Evolutionary conservation across 768 basidiomycete genomes (phyloP).

Genomic region (Boletus tomentosulus): DNA sequence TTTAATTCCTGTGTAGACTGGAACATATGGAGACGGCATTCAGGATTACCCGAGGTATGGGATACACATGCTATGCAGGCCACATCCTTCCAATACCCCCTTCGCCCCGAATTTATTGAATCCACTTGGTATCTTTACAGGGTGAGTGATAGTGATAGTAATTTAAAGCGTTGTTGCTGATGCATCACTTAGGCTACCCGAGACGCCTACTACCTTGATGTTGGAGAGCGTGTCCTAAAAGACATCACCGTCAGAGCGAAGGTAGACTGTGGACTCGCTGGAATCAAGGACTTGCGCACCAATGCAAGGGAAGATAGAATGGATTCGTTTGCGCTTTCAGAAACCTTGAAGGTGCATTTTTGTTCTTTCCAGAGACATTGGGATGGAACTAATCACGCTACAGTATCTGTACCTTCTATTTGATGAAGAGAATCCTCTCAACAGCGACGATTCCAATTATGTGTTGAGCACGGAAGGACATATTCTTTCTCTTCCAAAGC

Average conservation of each 20-base stretch:
- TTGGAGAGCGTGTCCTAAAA: constrained; percentile 78
- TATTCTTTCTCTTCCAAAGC: constrained; percentile 59
- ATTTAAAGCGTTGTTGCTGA: constrained; percentile 1
- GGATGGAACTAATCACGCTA: background rate
- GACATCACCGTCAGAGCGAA: constrained; percentile 74
- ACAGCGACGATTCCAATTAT: constrained; percentile 76
- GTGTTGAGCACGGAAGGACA: constrained; percentile 98
- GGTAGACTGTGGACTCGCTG: constrained; percentile 82
- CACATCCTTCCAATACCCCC: constrained; percentile 73
- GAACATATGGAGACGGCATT: constrained; percentile 86
- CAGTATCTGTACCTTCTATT: constrained; percentile 94
- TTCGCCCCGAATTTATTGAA: constrained; percentile 91
- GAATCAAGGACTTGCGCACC: constrained; percentile 73
- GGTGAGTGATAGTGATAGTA: constrained; percentile 38
- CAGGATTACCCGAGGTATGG: constrained; percentile 90
- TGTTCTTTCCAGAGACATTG: background rate
- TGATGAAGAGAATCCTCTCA: constrained; percentile 75
- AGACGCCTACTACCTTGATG: constrained; percentile 88
- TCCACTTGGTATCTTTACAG: constrained; percentile 95
- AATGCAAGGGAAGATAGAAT: constrained; percentile 87
- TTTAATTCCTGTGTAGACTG: constrained; percentile 53
- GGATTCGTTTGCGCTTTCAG: constrained; percentile 95
- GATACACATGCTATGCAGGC: constrained; percentile 71
- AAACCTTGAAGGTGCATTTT: constrained; percentile 76
- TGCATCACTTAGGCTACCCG: constrained; percentile 66